These are phyloP conservation scores for Coemansia sp. DNA, from an alignment of 192 early-diverging fungal species.

Conservation along the genomic window DNA sequence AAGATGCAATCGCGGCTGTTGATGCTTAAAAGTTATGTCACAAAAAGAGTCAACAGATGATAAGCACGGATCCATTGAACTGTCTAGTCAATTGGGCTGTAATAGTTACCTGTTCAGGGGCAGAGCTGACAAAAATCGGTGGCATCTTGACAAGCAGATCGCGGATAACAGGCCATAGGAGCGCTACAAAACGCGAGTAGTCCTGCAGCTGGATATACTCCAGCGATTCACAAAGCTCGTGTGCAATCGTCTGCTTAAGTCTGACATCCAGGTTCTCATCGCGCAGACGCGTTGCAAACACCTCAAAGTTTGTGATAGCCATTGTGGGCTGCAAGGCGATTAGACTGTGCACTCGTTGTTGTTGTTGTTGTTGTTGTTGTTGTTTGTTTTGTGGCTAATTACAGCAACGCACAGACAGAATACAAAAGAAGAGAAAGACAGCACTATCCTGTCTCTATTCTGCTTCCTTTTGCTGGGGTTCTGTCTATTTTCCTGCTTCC, in stretches of 20 bases:
- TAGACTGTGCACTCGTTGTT: neutral
- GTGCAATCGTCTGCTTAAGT: slow-evolving; percentile 79
- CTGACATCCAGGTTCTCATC: slow-evolving; percentile 57
- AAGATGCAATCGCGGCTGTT: too few species aligned
- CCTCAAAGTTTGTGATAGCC: slow-evolving; percentile 57
- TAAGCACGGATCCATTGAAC: neutral
- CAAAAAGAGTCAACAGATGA: neutral
- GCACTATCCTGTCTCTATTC: too few species aligned
- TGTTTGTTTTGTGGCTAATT: neutral
- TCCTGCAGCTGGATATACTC: slow-evolving; percentile 89
- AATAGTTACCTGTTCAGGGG: slow-evolving; percentile 66
- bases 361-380: neutral
- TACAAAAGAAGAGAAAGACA: neutral
- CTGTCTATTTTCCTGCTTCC: too few species aligned
- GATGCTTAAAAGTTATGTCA: too few species aligned
- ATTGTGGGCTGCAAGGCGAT: slow-evolving; percentile 3
- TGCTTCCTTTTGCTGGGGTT: too few species aligned
- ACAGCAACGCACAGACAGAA: neutral
- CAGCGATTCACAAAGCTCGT: slow-evolving; percentile 86
- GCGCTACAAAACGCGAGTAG: slow-evolving; percentile 73
- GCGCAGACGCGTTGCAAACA: slow-evolving; percentile 57
- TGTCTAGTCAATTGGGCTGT: neutral
- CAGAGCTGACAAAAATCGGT: slow-evolving; percentile 73
- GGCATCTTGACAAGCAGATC: slow-evolving; percentile 71
- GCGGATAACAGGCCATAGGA: slow-evolving; percentile 82